Evolutionary conservation across 1,284 basidiomycete genomes (phyloP).

Genomic region (Leccinum fuscescens): DNA sequence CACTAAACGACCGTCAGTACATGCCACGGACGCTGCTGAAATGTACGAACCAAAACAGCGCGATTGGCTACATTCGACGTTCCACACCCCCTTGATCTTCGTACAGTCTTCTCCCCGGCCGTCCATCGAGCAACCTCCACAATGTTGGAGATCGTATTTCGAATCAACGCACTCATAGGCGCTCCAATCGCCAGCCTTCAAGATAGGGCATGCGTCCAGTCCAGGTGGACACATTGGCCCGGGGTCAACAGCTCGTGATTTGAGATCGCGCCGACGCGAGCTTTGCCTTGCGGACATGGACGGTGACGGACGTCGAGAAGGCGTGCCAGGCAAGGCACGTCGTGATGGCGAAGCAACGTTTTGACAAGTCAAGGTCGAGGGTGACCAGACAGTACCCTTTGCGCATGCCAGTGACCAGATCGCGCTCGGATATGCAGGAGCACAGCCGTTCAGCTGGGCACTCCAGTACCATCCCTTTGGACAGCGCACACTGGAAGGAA

Average conservation of each 20-base stretch:
- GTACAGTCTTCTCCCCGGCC: conserved; percentile 72
- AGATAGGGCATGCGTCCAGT: conserved; percentile 62
- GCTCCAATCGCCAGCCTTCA: conserved; percentile 35
- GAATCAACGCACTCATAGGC: conserved; percentile 68
- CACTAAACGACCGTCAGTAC: conserved; percentile 12
- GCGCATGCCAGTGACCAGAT: conserved; percentile 3
- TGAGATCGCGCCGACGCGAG: conserved; percentile 4
- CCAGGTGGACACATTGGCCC: conserved; percentile 38
- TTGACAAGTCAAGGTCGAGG: conserved; percentile 13
- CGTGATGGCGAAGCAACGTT: conserved; percentile 3
- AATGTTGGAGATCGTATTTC: conserved; percentile 55
- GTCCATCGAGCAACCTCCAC: conserved; percentile 69
- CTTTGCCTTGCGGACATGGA: conserved; percentile 9
- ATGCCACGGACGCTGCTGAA: background rate
- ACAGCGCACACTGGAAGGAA: conserved; percentile 5
- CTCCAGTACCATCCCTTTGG: conserved; percentile 23
- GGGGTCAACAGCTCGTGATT: conserved; percentile 39
- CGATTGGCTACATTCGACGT: conserved; percentile 62
- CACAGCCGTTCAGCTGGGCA: conserved; percentile 6
- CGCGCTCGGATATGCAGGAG: conserved; percentile 12
- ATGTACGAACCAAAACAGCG: conserved; percentile 21
- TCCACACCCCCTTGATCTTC: conserved; percentile 58
- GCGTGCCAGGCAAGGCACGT: background rate
- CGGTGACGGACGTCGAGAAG: conserved; percentile 6
- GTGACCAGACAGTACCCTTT: conserved; percentile 10